Evolutionary conservation across 2,329 filamentous ascomycete genomes (phyloP), one percentile per base, ranked within the genome.

Genomic region (Talaromyces pinophilus): DNA sequence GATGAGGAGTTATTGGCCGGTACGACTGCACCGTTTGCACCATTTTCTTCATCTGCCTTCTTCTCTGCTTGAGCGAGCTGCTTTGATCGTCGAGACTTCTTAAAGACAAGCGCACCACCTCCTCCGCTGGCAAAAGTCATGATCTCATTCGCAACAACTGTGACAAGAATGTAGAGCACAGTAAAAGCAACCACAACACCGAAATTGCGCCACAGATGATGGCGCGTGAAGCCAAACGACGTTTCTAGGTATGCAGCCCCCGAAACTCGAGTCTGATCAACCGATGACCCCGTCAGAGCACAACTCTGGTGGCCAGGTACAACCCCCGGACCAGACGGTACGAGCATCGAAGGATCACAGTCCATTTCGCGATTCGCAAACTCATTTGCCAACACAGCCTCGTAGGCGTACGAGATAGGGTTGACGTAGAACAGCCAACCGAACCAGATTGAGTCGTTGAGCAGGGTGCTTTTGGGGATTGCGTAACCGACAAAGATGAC

Each of bases 101-200:
- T 92, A 82, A 92, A 92, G 28, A 91, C 80, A 46, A 92, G 75
- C 1, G 88, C 89, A 62, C 89, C 90, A n/a, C 88, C 88, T 5
- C 87, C 90, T 17, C 81, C 80, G 1, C 81, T 79, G 22, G 84
- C 82, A 72, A 92, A 91, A 17, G 84, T 85, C 71, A 93, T 83
- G 0, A 86, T 71, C 72, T 96, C 92, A 17, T 89, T 88, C 0
- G 88, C 90, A 25, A 90, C 70, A 5, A 90, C 84, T 0, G 91
- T 94, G 35, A 94, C 78, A 11, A 88, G 70, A 13, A 96, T 85
- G 73, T 94, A 96, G 5, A 92, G 83, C 0, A 92, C 82, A 0
- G 87, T 86, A 70, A 92, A 95, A 0, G 89, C 91, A 70, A 93
- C 87, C 1, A 95, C 78, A 3, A 93, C 88, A 38, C 90, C 91